A percentile compares a stretch with the other conserved stretches of the same genome.
Conservation (phyloP, 352 stramenopile genomes). For the Elongisporangium anandrum region DNA sequence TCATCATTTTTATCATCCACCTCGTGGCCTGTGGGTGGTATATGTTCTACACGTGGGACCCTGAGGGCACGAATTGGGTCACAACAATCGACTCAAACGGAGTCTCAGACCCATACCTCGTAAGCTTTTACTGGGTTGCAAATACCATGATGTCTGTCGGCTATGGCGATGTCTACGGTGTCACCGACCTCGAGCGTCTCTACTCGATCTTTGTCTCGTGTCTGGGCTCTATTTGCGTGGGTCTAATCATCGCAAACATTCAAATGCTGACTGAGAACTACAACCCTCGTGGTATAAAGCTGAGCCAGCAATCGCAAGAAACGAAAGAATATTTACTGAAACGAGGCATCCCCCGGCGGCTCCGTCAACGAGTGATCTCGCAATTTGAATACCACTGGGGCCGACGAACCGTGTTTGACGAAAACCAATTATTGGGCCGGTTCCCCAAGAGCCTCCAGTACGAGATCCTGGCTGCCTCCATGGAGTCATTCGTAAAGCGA, state of each 20-base stretch:
- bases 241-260: conserved; percentile 92
- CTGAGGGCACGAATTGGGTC: conserved; percentile 63
- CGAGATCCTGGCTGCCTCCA: conserved; percentile 72
- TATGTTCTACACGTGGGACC: conserved; percentile 83
- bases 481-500: conserved; percentile 71
- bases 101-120: conserved; percentile 74
- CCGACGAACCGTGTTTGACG: conserved; percentile 66
- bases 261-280: conserved; percentile 91
- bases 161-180: conserved; percentile 87
- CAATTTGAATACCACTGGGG: conserved; percentile 84
- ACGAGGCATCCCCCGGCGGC: conserved; percentile 48
- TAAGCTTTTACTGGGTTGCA: conserved; percentile 91
- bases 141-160: conserved; percentile 93
- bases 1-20: conserved; percentile 80
- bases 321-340: conserved; percentile 81
- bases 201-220: conserved; percentile 86
- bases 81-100: conserved; percentile 38
- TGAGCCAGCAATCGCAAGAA: conserved; percentile 72
- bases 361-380: conserved; percentile 66
- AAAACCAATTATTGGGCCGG: conserved; percentile 53
- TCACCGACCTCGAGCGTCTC: conserved; percentile 72
- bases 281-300: conserved; percentile 69
- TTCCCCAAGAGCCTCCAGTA: conserved; percentile 75
- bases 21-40: conserved; percentile 73
- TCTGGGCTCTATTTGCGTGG: conserved; percentile 83